These are phyloP conservation scores for Trichopus zeylanicus DNA, from an alignment of 116 monocot species.

Conservation along the genomic window DNA sequence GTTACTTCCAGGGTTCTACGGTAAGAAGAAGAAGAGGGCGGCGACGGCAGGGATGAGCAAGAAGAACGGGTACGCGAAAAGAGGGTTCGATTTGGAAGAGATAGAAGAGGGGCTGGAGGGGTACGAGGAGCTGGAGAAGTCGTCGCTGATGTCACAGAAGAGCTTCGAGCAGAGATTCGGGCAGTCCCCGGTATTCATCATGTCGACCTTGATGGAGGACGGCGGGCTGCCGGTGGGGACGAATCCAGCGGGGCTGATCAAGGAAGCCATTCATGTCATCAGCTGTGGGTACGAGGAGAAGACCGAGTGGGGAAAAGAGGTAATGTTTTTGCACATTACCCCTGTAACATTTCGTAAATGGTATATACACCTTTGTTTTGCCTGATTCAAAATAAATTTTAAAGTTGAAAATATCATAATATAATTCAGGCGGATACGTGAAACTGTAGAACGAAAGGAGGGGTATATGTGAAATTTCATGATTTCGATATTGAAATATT, in stretches of 20 bases:
- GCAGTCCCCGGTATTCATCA: constrained; percentile 90
- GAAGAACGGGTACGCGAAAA: constrained; percentile 38
- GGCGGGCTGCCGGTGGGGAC: constrained; percentile 61
- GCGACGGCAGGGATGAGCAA: constrained; percentile 9
- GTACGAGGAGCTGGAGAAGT: constrained; percentile 76
- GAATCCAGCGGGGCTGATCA: constrained; percentile 41
- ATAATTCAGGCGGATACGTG: too few relatives aligned
- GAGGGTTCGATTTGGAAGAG: constrained; percentile 63
- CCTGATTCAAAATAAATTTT: too few relatives aligned
- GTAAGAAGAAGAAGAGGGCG: constrained; percentile 39
- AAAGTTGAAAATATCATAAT: too few relatives aligned
- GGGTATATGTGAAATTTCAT: too few relatives aligned
- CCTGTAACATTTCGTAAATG: too few relatives aligned
- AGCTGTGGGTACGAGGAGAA: constrained; percentile 91
- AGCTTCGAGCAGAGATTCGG: constrained; percentile 92
- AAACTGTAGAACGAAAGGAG: too few relatives aligned
- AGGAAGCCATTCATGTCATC: constrained; percentile 92
- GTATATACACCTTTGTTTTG: too few relatives aligned
- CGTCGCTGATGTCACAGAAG: constrained; percentile 95
- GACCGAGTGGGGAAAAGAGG: constrained; percentile 98
- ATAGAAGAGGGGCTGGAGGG: constrained; percentile 90
- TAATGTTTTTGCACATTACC: not conserved
- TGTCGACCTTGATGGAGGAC: constrained; percentile 78
- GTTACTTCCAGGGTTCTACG: constrained; percentile 11
- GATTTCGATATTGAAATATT: too few relatives aligned